Evolutionary conservation across 108 stramenopile genomes (phyloP).

Genomic region (Chaetoceros muelleri): DNA sequence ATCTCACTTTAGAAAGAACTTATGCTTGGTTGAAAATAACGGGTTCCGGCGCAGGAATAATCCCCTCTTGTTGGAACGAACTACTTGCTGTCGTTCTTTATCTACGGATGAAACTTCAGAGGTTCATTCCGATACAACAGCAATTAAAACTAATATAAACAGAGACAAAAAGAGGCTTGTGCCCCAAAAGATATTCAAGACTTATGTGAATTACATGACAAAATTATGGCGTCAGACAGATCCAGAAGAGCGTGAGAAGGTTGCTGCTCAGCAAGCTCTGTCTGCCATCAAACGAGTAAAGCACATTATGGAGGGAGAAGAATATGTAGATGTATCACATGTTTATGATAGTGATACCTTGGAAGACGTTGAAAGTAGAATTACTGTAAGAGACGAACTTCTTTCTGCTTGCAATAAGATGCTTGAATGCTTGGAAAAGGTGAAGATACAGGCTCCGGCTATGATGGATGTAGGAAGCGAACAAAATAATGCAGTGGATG

Average conservation of each 20-base stretch:
- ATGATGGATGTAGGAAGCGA: background rate
- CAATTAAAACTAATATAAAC: too few species aligned
- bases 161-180: too few species aligned
- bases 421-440: constrained; percentile 9
- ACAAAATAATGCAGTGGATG: background rate
- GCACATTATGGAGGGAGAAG: constrained; percentile 22
- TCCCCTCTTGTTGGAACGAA: too few species aligned
- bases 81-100: too few species aligned
- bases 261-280: constrained; percentile 35
- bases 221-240: constrained; percentile 51
- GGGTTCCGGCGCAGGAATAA: too few species aligned
- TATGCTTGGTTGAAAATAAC: too few species aligned
- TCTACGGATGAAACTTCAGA: too few species aligned
- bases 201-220: constrained; percentile 24
- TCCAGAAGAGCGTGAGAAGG: constrained; percentile 15
- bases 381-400: constrained; percentile 3
- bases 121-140: too few species aligned
- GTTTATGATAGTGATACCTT: background rate
- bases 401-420: constrained; percentile 23
- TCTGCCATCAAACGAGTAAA: constrained; percentile 25
- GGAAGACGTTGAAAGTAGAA: background rate
- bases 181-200: too few species aligned
- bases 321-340: constrained; percentile 8
- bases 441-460: background rate
- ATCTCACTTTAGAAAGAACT: too few species aligned